Base-by-base conservation (phyloP, 768 basidiomycete species). In the Neoboletus magnificus region DNA sequence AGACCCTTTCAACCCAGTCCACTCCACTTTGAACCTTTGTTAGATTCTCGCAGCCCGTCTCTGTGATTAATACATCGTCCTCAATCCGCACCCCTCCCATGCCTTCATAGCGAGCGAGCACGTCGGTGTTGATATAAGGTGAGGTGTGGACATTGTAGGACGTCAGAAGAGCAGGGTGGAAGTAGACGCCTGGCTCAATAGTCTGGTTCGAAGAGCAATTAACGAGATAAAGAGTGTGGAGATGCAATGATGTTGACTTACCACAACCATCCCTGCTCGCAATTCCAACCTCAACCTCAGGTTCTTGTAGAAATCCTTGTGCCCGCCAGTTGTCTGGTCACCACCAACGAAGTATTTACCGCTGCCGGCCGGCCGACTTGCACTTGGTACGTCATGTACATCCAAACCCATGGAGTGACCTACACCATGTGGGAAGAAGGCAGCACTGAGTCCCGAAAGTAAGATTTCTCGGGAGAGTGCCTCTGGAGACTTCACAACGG, bases 71-170 rank as follows among this genome's bases (percentile, higher is more conserved):
- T 4, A 98, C 81, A 29, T 89, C 93, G 68, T 98, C 96, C 70
- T 98, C 96, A 59, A 98, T 95, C 48, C 95, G 76, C 2, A 98
- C 89, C 0, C 95, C 96, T 15, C 96, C 96, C 23, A 98, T 90
- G 33, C 74, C 72, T 64, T 91, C 85, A 64, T 93, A 98, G 35
- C 54, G 58, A 35, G 66, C 57, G 18, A 68, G 68, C 20, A 62
- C 45, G 0, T 58, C 52, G 0, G 45, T 39, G 20, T 68, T 51
- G 59, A 98, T 83, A 29, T 66, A 69, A 43, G 43, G 64, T 10
- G 63, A 85, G 78, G 55, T 75, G 76, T 29, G 87, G 85, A 62
- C 80, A 73, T 42, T 83, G 80, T 85, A 77, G 10, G 85, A 76
- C 5, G 80, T 78, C n/a, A 95, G 75, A 20, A 93, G 77, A 59